These are phyloP conservation scores for Thermomyces lanuginosus DNA, from an alignment of 2,329 filamentous ascomycete species.

Conservation along the genomic window DNA sequence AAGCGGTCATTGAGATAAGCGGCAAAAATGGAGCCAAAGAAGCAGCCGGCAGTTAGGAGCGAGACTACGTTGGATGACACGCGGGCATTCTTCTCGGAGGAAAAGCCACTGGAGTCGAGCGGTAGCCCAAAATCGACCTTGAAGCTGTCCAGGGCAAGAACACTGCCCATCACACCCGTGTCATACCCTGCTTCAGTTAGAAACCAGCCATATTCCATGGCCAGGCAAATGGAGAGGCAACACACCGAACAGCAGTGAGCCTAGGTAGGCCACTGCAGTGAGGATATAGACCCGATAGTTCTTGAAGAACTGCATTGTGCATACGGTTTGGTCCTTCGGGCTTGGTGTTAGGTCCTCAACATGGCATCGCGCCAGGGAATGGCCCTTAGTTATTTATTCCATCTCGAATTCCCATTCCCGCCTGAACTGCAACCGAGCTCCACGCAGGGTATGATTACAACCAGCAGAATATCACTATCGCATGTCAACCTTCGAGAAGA, in stretches of 20 bases:
- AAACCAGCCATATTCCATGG: background rate
- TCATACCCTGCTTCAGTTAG: constrained; percentile 21
- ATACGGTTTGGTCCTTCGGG: too few relatives aligned
- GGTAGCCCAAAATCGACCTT: constrained; percentile 27
- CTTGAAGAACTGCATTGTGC: constrained; percentile 22
- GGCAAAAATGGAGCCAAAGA: constrained; percentile 23
- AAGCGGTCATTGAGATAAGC: constrained; percentile 20
- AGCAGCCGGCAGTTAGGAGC: constrained; percentile 23
- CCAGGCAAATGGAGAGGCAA: background rate
- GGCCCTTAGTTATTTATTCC: too few relatives aligned
- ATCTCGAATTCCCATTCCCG: too few relatives aligned
- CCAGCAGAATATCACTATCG: too few relatives aligned
- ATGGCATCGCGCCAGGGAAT: too few relatives aligned
- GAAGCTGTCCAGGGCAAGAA: constrained; percentile 25
- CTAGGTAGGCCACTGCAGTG: constrained; percentile 28
- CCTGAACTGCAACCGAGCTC: too few relatives aligned
- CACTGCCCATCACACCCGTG: constrained; percentile 27
- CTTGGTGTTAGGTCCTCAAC: too few relatives aligned
- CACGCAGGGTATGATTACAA: too few relatives aligned
- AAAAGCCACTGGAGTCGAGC: constrained; percentile 16
- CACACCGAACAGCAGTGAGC: constrained; percentile 29
- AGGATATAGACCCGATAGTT: constrained; percentile 31
- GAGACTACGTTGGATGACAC: constrained; percentile 25
- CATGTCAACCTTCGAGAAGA: too few relatives aligned
- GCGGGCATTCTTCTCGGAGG: constrained; percentile 17